Percentiles rank a stretch among this genome's conserved stretches.
phyloP scores from a whole-genome alignment of 805 yeast species.

The Phaffomyces thermotolerans region DNA sequence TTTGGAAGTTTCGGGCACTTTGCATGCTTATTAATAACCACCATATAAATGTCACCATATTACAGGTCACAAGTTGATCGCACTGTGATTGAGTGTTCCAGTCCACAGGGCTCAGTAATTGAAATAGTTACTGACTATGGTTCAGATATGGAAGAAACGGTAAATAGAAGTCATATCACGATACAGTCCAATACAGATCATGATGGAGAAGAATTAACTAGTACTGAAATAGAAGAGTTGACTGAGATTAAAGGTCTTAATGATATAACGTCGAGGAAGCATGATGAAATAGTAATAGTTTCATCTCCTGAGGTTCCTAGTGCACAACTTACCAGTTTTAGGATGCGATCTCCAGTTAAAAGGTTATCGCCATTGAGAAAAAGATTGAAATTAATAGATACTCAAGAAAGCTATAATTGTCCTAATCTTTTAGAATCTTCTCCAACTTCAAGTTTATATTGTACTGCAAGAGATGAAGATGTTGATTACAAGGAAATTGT shows the following conservation, averaged over 20 bases:
- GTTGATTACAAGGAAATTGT: constrained; percentile 6
- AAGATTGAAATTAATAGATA: constrained; percentile 2
- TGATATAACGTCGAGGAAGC: no score
- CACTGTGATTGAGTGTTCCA: constrained; percentile 7
- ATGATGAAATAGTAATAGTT: not conserved
- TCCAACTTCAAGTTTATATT: not conserved
- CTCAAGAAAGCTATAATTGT: constrained; percentile 15
- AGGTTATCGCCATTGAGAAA: constrained; percentile 15
- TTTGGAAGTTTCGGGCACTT: not conserved
- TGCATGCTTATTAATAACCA: not conserved
- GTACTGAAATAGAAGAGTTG: not conserved
- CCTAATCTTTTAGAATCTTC: constrained; percentile 16
- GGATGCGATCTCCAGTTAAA: constrained; percentile 19
- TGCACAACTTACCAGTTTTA: constrained; percentile 22
- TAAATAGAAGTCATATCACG: constrained; percentile 5
- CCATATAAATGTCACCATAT: not conserved
- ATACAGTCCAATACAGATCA: not conserved
- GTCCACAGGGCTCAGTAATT: constrained; percentile 15
- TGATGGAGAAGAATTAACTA: not conserved
- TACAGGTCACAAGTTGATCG: not conserved
- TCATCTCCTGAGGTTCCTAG: constrained; percentile 11
- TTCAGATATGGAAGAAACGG: constrained; percentile 3
- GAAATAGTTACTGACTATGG: constrained; percentile 12
- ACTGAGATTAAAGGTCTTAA: not conserved
- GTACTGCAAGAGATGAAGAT: constrained; percentile 5